Evolutionary conservation across 768 basidiomycete species (phyloP), one percentile per base, ranked within the genome.

Genomic region (Kwoniella botswanensis): DNA sequence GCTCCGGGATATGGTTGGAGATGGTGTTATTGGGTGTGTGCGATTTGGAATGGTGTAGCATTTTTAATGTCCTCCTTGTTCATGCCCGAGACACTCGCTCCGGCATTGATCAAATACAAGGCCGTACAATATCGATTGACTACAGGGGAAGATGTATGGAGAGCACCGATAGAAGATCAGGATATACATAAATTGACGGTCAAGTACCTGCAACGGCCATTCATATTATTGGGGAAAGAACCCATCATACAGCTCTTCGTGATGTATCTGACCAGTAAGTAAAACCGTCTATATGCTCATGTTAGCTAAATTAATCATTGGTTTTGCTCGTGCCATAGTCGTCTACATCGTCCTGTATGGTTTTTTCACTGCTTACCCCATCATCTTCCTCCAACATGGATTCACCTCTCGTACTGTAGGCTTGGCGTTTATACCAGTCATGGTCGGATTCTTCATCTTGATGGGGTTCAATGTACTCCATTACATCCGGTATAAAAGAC

Each of bases 371-470:
- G 72, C 75, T 5, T 76, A 76, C 63, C 66, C 67, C 12, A 58
- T 71, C 41, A 67, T 76, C 52, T 76, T 76, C 67, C 41, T 52
- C 24, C 15, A 61, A 24, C 72, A 76, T 43, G 70, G 67, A n/a
- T 65, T 76, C 17, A 50, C 69, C 9, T 46, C 54, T 3, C 21
- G 56, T 1, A 55, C 52, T 1, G 65, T 71, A 3, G 75, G 75
- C n/a, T 55, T 76, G 21, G 73, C 72, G n/a, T 76, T 73, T 46
- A 63, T 76, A 21, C 75, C 75, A 17, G 65, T 76, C 41, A 69
- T 71, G 53, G 72, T 76, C 9, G 75, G 75, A 4, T 76, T 76
- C 52, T 46, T 69, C 22, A 26, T 73, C 63, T 56, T 76, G 15
- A 64, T 74, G 62, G 44, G 26, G 1, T 24, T 70, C 44, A 58